phyloP scores from a whole-genome alignment of 2,329 filamentous ascomycete genomes.

The Paradendryphiella salina region DNA sequence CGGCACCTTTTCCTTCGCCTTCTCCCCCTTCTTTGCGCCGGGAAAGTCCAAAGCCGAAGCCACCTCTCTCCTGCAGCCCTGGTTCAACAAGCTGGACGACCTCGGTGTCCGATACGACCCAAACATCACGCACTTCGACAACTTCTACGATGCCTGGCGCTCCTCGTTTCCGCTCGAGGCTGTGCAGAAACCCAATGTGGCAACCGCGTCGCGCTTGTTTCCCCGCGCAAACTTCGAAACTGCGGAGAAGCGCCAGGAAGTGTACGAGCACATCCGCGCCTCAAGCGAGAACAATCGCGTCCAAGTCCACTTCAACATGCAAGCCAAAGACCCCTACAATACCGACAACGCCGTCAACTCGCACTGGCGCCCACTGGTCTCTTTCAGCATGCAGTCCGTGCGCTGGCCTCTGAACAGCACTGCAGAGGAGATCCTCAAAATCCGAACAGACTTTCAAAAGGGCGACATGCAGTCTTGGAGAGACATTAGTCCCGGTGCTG shows the following conservation, averaged over 20 bases:
- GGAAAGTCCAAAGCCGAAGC: constrained; percentile 39
- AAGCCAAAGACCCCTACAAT: constrained; percentile 34
- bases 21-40: constrained; percentile 44
- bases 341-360: constrained; percentile 40
- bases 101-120: constrained; percentile 40
- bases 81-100: constrained; percentile 35
- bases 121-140: constrained; percentile 41
- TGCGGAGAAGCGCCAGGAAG: constrained; percentile 36
- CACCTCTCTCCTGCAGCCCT: constrained; percentile 38
- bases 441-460: constrained; percentile 32
- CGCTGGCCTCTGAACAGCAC: constrained; percentile 41
- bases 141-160: constrained; percentile 41
- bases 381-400: constrained; percentile 39
- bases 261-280: constrained; percentile 32
- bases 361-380: constrained; percentile 33
- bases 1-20: constrained; percentile 39
- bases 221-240: constrained; percentile 43
- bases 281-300: constrained; percentile 43
- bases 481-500: constrained; percentile 38
- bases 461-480: constrained; percentile 40
- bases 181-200: constrained; percentile 39
- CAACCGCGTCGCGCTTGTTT: constrained; percentile 41
- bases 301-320: constrained; percentile 45
- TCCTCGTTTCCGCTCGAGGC: constrained; percentile 43
- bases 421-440: constrained; percentile 30